Evolutionary conservation across 108 stramenopile species (phyloP).

Genomic region (Nitzschia inconspicua): DNA sequence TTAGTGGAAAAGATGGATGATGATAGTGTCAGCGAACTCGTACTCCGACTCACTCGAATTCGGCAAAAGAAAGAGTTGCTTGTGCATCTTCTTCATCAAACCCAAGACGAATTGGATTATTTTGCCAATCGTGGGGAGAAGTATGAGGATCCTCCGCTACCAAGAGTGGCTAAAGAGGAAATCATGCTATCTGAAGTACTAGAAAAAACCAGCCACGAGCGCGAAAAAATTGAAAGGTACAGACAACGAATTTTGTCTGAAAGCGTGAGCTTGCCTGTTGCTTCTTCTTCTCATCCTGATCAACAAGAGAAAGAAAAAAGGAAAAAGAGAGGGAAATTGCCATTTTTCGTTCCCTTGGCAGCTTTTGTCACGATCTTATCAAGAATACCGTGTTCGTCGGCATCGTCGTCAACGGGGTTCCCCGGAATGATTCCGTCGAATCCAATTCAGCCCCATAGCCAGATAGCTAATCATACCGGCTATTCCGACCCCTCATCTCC

Average conservation of each 20-base stretch:
- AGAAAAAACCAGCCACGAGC: neutral
- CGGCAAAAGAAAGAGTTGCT: constrained; percentile 3
- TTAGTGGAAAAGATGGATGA: constrained; percentile 6
- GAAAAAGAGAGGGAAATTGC: too few relatives aligned
- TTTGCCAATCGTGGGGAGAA: constrained; percentile 4
- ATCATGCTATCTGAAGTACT: constrained; percentile 10
- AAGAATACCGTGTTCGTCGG: neutral
- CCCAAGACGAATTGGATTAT: constrained; percentile 3
- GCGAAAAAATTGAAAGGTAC: constrained; percentile 8
- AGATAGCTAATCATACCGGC: neutral
- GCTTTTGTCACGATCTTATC: neutral
- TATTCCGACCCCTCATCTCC: neutral
- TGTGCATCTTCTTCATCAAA: constrained; percentile 6
- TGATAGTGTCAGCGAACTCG: neutral
- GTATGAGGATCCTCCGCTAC: neutral
- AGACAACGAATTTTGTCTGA: too few relatives aligned
- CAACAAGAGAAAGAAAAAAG: too few relatives aligned
- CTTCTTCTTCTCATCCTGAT: too few relatives aligned
- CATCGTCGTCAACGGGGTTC: neutral
- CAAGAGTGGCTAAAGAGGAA: neutral
- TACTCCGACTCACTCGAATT: neutral
- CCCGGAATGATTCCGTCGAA: neutral
- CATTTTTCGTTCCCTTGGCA: too few relatives aligned
- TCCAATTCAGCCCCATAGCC: too few relatives aligned
- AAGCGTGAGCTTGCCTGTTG: too few relatives aligned